Base-by-base conservation (phyloP, 2,329 filamentous ascomycete genomes). In the Colletotrichum lindemuthianum region DNA sequence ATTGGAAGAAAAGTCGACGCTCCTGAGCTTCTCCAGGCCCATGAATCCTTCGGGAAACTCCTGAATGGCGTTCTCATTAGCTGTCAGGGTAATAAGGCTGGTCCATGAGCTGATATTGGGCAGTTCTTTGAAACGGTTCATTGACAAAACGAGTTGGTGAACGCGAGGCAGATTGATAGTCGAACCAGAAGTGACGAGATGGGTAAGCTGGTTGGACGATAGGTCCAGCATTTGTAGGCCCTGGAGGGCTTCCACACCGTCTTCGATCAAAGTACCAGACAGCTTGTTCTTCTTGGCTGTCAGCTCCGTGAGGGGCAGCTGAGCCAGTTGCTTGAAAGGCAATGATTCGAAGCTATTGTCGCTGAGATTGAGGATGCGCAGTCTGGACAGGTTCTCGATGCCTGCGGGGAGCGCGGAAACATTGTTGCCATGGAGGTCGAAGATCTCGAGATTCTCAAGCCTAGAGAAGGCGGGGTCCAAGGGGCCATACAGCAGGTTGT, bases 1-100 rank as follows among this genome's bases (percentile, higher is more conserved):
- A 72, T 99, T 99, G 69, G 90, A 89, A 0, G 91, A 92, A 69
- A 98, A 90, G 75, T 97, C 93, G 36, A 90, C 91, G 60, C 89
- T 90, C 53, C 89, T 89, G 12, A 98, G 77, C 60, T 87, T 89
- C 40, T 84, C 77, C 1, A 97, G 83, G 2, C 80, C 81, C 1
- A 85, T 82, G 68, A 98, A 92, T 0, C 93, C 93, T 36, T 87
- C 82, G 0, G 95, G 96, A n/a, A 98, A 83, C 4, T 84, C 80
- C 2, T 85, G 81, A 32, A 99, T 87, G 70, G 85, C 90, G 73
- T 99, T 99, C 70, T 96, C 92, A 53, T 95, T 92, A 0, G 90
- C 90, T 2, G 88, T 84, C 10, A 99, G 78, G 1, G 90, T 93
- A 40, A 90, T 77, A 6, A 98, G 84, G 54, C 84, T 89, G 4